Evolutionary conservation across 139 green algal genomes (phyloP), one percentile per base, ranked within the genome.

Genomic region (Auxenochlorella pyrenoidosa): DNA sequence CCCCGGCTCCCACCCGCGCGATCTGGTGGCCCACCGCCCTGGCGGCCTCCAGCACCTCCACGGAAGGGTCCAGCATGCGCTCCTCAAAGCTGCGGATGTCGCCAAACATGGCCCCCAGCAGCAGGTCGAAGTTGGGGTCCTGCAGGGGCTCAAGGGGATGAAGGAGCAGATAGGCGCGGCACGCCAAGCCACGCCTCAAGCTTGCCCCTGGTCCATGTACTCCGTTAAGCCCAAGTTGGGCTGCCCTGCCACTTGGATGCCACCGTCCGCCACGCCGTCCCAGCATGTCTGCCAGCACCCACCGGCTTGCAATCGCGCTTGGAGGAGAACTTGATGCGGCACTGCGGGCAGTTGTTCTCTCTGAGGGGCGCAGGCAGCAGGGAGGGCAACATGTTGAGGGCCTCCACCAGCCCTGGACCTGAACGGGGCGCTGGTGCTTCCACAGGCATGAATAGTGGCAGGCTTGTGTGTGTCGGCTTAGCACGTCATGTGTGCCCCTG

Each of bases 341-440:
- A 92, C 60, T 91, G 88, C n/a, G 90, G 90, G 70, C 90, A 93
- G 34, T 77, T 82, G 58, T 90, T 92, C 58, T 91, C 90, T 66
- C 90, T 93, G 90, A 72, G n/a, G 12, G 26, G 71, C 10, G 28
- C 87, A 86, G 66, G 66, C 32, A 36, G 30, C 66, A 36, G 1
- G 66, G 32, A 73, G 66, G 32, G 30, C 66, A 73, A 36, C 66
- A 1, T 71, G 22, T 21, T 73, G 30, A 18, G 63, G 16, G 28
- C 32, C 66, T 73, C 30, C 66, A 40, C 30, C 30, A 15, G 32
- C 32, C 10, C 13, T 34, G 24, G 66, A 28, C 30, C 32, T 40
- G 30, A 32, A 3, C 66, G 0, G 26, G 66, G 41, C 32, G 24
- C 15, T 44, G n/a, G n/a, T 32, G 71, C 6, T 51, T 34, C 30